phyloP scores from a whole-genome alignment of 768 basidiomycete genomes.

The Serendipita sp. region DNA sequence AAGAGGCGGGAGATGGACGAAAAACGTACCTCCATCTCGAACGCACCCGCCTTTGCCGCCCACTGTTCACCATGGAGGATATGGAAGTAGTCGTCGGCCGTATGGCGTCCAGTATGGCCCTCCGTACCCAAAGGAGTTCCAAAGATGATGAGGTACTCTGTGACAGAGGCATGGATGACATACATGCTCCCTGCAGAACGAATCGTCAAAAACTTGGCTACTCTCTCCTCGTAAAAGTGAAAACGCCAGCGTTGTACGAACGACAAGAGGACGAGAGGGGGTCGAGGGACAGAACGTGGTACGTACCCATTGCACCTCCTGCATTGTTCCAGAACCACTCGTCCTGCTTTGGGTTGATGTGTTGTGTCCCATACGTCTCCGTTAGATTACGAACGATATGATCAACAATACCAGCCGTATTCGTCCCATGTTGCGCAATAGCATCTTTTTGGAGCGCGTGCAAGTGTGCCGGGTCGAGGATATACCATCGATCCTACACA shows the following conservation, averaged over 20 bases:
- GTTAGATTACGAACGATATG: constrained; percentile 75
- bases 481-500: constrained; percentile 66
- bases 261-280: no score
- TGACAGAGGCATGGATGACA: constrained; percentile 89
- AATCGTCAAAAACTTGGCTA: not conserved
- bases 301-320: constrained; percentile 81
- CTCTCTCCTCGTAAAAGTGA: not conserved
- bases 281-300: not conserved
- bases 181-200: constrained; percentile 53
- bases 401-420: constrained; percentile 56
- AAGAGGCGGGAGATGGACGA: not conserved
- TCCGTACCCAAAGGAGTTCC: constrained; percentile 95
- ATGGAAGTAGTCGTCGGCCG: constrained; percentile 96
- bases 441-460: constrained; percentile 63
- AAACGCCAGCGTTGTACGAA: no score
- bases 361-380: constrained; percentile 41
- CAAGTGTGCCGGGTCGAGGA: constrained; percentile 55
- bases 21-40: constrained; percentile 54
- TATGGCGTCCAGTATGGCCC: constrained; percentile 85
- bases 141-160: constrained; percentile 92
- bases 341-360: constrained; percentile 36
- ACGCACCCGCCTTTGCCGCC: constrained; percentile 67
- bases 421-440: constrained; percentile 43
- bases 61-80: constrained; percentile 90
- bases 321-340: constrained; percentile 98